A percentile compares a stretch with the other conserved stretches of the same genome.
Evolutionary conservation across 495 filamentous ascomycete species (phyloP).

Genomic region (Xylaria cubensis): DNA sequence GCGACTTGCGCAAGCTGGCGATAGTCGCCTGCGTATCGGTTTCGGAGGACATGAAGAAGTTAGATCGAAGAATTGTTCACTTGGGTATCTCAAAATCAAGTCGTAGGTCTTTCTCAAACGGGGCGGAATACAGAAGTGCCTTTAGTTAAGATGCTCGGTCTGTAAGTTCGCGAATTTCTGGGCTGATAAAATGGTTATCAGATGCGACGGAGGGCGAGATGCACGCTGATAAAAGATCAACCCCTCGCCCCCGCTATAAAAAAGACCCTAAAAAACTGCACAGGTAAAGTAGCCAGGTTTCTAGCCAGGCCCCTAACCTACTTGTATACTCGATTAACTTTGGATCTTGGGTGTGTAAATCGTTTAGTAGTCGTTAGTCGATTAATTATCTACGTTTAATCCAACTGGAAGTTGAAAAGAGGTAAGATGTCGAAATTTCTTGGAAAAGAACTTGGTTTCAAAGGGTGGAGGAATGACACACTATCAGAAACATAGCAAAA

Average conservation of each 20-base stretch:
- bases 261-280: conserved; percentile 7
- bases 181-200: conserved; percentile 26
- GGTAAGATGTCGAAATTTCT: neutral
- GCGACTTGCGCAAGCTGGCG: conserved; percentile 71
- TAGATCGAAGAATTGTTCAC: neutral
- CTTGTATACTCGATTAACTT: no score
- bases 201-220: conserved; percentile 20
- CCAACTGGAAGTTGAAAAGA: neutral
- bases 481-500: neutral
- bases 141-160: neutral
- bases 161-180: conserved; percentile 3
- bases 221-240: conserved; percentile 20
- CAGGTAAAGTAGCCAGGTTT: no score
- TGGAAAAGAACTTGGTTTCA: neutral
- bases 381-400: neutral
- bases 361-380: neutral
- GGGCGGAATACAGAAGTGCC: neutral
- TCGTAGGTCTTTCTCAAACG: neutral
- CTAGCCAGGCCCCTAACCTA: no score
- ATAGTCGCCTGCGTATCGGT: conserved; percentile 48
- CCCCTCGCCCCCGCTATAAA: conserved; percentile 25
- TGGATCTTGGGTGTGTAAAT: no score
- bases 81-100: neutral
- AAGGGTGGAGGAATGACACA: neutral
- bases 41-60: conserved; percentile 33